These are phyloP conservation scores for Trichoderma guizhouense DNA, from an alignment of 2,329 filamentous ascomycete species.

Conservation along the genomic window DNA sequence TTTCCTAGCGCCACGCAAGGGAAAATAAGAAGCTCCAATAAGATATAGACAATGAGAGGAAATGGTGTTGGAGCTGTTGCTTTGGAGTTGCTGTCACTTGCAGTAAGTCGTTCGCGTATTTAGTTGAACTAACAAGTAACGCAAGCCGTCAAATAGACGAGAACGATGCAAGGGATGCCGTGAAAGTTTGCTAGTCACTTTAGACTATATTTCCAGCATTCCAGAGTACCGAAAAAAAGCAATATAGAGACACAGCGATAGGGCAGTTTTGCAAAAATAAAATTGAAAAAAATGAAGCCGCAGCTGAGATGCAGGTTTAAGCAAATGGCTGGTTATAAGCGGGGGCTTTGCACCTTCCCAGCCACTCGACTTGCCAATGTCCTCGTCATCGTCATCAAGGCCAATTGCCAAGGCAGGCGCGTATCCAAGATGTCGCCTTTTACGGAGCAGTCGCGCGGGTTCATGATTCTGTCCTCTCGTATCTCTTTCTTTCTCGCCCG, in stretches of 20 bases:
- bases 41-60: not conserved
- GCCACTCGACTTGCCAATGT: constrained; percentile 4
- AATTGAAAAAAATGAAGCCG: not conserved
- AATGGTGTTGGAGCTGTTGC: not conserved
- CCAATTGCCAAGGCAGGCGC: constrained; percentile 7
- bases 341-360: constrained; percentile 13
- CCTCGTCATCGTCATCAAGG: constrained; percentile 11
- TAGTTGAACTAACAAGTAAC: not conserved
- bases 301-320: constrained; percentile 2
- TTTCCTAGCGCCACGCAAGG: constrained; percentile 12
- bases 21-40: not conserved
- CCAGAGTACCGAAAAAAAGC: not conserved
- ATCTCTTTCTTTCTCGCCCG: not conserved
- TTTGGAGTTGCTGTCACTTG: not conserved
- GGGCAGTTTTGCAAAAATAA: not conserved
- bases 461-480: not conserved
- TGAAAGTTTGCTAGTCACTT: not conserved
- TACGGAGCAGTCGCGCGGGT: not conserved
- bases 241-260: not conserved
- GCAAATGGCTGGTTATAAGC: constrained; percentile 12
- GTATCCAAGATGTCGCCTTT: not conserved
- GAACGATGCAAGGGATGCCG: not conserved
- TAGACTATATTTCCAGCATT: constrained; percentile 4
- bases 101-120: not conserved
- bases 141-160: not conserved